Evolutionary conservation across 441 rosid genomes (phyloP).

Genomic region (Monsonia emarginata): DNA sequence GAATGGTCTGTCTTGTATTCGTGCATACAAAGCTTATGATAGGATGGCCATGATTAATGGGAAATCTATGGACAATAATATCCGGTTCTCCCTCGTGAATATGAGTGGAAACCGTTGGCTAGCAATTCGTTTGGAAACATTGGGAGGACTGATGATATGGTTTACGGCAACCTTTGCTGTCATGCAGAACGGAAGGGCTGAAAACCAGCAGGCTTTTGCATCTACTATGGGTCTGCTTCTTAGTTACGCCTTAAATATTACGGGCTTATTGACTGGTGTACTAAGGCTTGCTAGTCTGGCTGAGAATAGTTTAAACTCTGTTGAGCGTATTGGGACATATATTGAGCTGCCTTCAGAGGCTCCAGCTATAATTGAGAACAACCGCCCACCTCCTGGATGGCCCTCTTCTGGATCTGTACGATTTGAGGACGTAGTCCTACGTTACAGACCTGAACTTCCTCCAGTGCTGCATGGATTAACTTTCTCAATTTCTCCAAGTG

Average conservation of each 20-base stretch:
- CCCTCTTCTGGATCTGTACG: constrained; percentile 80
- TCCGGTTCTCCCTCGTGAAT: constrained; percentile 67
- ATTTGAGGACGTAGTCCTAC: constrained; percentile 76
- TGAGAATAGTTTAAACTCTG: constrained; percentile 82
- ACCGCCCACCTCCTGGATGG: constrained; percentile 86
- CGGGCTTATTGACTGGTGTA: constrained; percentile 59
- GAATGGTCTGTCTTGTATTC: constrained; percentile 71
- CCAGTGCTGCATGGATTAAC: constrained; percentile 77
- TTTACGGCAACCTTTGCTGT: constrained; percentile 86
- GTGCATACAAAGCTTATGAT: constrained; percentile 85
- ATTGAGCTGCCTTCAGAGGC: constrained; percentile 83
- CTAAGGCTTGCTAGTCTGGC: constrained; percentile 84
- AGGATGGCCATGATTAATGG: constrained; percentile 79
- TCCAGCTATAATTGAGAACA: constrained; percentile 53
- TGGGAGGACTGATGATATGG: constrained; percentile 95
- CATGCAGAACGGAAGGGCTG: constrained; percentile 73
- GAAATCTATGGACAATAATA: constrained; percentile 75
- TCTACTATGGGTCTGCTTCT: constrained; percentile 92
- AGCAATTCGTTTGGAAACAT: constrained; percentile 70
- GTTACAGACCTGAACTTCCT: constrained; percentile 82
- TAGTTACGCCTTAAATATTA: constrained; percentile 78
- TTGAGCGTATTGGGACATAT: constrained; percentile 75
- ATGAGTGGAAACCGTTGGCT: constrained; percentile 81
- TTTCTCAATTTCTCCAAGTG: constrained; percentile 58
- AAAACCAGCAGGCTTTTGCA: constrained; percentile 64